Base-by-base conservation (phyloP, 148 eudicot species). In the Diospyros kaki region DNA sequence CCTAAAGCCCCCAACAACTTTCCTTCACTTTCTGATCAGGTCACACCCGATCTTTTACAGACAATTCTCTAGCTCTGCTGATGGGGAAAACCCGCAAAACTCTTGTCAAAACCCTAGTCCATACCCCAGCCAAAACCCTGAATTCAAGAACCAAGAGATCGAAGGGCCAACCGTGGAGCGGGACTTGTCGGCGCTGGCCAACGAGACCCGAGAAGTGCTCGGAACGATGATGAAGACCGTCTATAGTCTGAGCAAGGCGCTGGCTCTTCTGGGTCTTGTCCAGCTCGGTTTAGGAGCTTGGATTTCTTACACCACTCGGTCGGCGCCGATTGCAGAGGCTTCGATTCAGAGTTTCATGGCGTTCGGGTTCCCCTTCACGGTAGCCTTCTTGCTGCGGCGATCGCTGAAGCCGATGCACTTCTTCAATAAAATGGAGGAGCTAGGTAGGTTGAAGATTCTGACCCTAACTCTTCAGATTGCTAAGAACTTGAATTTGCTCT, bases 381-480 rank as follows among this genome's bases (percentile, higher is more conserved):
- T 88, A 87, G 92, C 98, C 3, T 83, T 93, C 64, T 71, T 89
- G 90, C 43, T 93, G 67, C 75, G 98, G 66, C 80, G 77, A 18
- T 77, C 92, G 2, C 55, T 93, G 80, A 93, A 91, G 83, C 77
- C 87, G 1, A 93, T 93, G 88, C 78, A 75, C 45, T 93, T 93
- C 83, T 91, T 87, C 75, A 86, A 79, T 86, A 93, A 89, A 81
- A 91, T 93, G 98, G 96, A 93, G 89, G 89, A 88, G 78, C 76
- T 81, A 14, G 92, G 96, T n/a, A 86, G 98, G 77, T 76, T 93
- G 46, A 96, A 93, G 84, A 81, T 93, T 60, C 46, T 93, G 62
- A 93, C 98, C 6, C 80, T 89, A 3, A 83, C 87, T 9, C 89
- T 93, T 81, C 98, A 93, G 81, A 79, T 88, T 58, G 78, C 88